Percentiles rank a stretch among this genome's conserved stretches.
phyloP scores from a whole-genome alignment of 208 protist species.

The Acanthamoeba lenticulata region DNA sequence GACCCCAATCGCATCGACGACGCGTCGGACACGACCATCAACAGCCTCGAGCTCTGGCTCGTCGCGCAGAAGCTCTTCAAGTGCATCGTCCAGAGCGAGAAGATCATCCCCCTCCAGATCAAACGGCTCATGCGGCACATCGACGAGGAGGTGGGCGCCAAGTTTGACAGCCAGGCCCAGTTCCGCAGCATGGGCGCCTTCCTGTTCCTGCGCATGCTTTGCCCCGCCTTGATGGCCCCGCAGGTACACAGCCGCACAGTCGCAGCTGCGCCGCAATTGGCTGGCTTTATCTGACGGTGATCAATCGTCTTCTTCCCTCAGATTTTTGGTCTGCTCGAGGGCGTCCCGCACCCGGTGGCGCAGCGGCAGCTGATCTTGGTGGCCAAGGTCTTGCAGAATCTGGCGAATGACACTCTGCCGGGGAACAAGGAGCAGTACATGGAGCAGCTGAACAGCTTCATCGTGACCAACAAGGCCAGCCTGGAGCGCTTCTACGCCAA shows the following conservation, averaged over 20 bases:
- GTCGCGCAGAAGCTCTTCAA: slow-evolving; percentile 61
- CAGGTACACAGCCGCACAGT: no score
- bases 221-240: slow-evolving; percentile 11
- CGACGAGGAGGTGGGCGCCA: background rate
- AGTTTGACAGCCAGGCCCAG: background rate
- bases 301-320: background rate
- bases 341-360: background rate
- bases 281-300: no score
- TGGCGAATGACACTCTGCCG: slow-evolving; percentile 78
- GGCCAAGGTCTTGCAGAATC: slow-evolving; percentile 79
- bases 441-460: slow-evolving; percentile 76
- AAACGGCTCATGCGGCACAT: background rate
- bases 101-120: background rate
- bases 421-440: slow-evolving; percentile 67
- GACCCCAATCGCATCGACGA: background rate
- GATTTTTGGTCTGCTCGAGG: slow-evolving; percentile 1
- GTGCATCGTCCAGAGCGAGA: background rate
- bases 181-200: slow-evolving; percentile 13
- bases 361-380: slow-evolving; percentile 70
- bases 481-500: background rate
- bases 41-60: slow-evolving; percentile 53
- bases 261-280: no score
- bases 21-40: background rate
- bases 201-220: slow-evolving; percentile 46
- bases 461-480: slow-evolving; percentile 66